These are phyloP conservation scores for Zostera marina DNA, from an alignment of 116 monocot genomes.

Conservation along the genomic window DNA sequence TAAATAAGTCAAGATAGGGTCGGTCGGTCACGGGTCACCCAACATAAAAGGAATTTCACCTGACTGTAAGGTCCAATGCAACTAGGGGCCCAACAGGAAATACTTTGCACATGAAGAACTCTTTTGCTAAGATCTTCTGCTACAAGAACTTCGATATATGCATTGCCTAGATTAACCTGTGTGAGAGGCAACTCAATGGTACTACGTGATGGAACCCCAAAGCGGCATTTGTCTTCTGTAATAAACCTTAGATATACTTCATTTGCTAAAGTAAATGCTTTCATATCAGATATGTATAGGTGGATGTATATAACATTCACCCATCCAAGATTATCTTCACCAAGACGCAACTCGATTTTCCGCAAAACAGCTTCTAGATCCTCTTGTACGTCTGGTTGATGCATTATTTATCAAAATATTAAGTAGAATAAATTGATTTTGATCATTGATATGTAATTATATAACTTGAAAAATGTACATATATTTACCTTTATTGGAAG, in stretches of 20 bases:
- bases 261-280: slow-evolving; percentile 56
- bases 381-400: slow-evolving; percentile 34
- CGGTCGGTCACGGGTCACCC: no score
- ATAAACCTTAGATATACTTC: slow-evolving; percentile 77
- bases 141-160: slow-evolving; percentile 68
- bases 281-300: slow-evolving; percentile 87
- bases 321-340: slow-evolving; percentile 54
- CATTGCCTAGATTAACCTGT: slow-evolving; percentile 44
- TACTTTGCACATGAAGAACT: slow-evolving; percentile 93
- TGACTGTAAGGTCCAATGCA: slow-evolving; percentile 95
- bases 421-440: not conserved
- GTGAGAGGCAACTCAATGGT: slow-evolving; percentile 67
- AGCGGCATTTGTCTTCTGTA: slow-evolving; percentile 55
- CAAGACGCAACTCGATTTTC: slow-evolving; percentile 42
- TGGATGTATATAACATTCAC: slow-evolving; percentile 73
- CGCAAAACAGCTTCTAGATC: slow-evolving; percentile 35
- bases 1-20: not conserved
- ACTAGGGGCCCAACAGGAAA: slow-evolving; percentile 97
- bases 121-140: slow-evolving; percentile 44
- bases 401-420: not conserved
- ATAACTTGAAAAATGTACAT: not conserved
- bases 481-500: slow-evolving; percentile 32
- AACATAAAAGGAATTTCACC: slow-evolving; percentile 6
- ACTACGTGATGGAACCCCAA: slow-evolving; percentile 88
- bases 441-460: not conserved